Conservation (phyloP, 1,139 yeast genomes). For the Kodamaea suecica region DNA sequence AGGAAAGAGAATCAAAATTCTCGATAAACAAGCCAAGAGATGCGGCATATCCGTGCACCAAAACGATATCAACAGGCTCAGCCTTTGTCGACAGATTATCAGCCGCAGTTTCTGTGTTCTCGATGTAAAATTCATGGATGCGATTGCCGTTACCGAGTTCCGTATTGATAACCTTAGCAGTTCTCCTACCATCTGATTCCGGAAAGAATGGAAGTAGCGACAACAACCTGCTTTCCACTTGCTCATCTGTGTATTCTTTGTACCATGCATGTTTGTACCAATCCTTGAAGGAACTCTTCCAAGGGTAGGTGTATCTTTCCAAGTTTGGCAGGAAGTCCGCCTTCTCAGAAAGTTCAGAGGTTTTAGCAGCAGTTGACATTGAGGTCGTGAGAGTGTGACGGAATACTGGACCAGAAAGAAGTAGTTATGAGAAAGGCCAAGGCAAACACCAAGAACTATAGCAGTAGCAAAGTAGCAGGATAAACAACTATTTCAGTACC, state of each 20-base stretch:
- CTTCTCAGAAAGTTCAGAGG: slow-evolving; percentile 1
- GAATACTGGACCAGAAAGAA: too few relatives aligned
- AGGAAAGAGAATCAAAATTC: slow-evolving; percentile 38
- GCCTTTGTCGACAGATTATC: slow-evolving; percentile 3
- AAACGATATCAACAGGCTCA: slow-evolving; percentile 32
- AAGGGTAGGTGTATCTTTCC: slow-evolving; percentile 21
- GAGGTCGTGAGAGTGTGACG: slow-evolving; percentile 2
- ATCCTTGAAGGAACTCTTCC: slow-evolving; percentile 34
- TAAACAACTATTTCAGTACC: too few relatives aligned
- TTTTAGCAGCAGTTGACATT: neutral
- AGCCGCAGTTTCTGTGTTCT: slow-evolving; percentile 31
- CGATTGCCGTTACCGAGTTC: slow-evolving; percentile 22
- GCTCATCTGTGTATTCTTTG: slow-evolving; percentile 24
- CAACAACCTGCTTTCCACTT: slow-evolving; percentile 33
- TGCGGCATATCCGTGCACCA: slow-evolving; percentile 49
- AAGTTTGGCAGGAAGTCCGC: slow-evolving; percentile 5
- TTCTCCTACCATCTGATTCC: slow-evolving; percentile 46
- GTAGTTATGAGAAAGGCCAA: too few relatives aligned
- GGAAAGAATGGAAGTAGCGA: slow-evolving; percentile 61
- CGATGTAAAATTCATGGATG: slow-evolving; percentile 58
- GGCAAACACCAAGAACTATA: too few relatives aligned
- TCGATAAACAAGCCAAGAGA: slow-evolving; percentile 43
- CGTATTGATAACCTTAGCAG: slow-evolving; percentile 48
- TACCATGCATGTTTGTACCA: slow-evolving; percentile 36
- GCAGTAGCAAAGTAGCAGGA: too few relatives aligned